phyloP scores from a whole-genome alignment of 176 grass and related monocot genomes.

The Avena insularis region DNA sequence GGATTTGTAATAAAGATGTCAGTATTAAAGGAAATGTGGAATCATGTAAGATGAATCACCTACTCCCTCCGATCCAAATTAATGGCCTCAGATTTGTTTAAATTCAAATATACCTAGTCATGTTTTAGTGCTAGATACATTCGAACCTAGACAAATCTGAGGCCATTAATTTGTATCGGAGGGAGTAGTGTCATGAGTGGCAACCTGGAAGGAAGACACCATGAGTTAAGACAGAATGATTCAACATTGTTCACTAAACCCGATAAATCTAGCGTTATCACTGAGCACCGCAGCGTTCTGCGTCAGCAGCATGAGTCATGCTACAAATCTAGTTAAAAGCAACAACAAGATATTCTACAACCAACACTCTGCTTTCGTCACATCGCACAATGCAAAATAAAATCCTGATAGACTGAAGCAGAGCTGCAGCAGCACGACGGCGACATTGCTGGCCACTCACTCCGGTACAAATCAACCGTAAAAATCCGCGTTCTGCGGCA shows the following conservation, averaged over 20 bases:
- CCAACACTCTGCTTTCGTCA: neutral
- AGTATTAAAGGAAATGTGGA: neutral
- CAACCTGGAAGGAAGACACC: conserved; percentile 33
- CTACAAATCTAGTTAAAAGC: neutral
- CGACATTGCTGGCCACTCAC: neutral
- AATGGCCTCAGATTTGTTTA: too few species aligned
- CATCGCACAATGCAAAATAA: neutral
- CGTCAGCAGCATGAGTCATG: neutral
- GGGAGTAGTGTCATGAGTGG: neutral
- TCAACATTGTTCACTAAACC: neutral
- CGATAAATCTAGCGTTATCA: neutral
- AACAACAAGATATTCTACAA: neutral
- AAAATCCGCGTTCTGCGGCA: neutral
- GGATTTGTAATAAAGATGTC: neutral
- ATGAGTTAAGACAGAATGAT: conserved; percentile 30
- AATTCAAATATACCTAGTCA: too few species aligned
- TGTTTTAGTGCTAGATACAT: too few species aligned
- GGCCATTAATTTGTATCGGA: too few species aligned
- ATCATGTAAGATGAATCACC: conserved; percentile 25
- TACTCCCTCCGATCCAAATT: neutral
- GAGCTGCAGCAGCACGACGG: neutral
- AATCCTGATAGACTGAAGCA: conserved; percentile 20
- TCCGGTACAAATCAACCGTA: neutral
- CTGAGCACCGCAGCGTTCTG: neutral
- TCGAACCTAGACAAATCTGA: too few species aligned